Conservation (phyloP, 129 eudicot genomes). For the Sambucus nigra region DNA sequence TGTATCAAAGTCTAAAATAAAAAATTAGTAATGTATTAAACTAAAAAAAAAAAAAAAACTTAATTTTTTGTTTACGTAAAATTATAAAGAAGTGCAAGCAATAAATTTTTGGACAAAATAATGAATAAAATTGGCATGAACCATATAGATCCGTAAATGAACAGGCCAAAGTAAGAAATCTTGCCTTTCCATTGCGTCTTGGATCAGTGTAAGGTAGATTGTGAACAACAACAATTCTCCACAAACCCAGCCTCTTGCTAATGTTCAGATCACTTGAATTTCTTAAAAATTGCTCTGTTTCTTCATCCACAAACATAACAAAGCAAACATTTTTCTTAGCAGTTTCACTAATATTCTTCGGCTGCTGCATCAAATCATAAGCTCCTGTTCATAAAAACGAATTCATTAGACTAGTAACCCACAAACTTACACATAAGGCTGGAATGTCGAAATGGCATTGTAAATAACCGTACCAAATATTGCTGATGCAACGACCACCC, state of each 20-base stretch:
- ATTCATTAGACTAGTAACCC: slow-evolving; percentile 9
- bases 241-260: slow-evolving; percentile 51
- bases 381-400: slow-evolving; percentile 34
- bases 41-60: too few species aligned
- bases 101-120: too few species aligned
- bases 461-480: slow-evolving; percentile 54
- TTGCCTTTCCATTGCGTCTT: slow-evolving; percentile 77
- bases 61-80: too few species aligned
- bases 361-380: slow-evolving; percentile 61
- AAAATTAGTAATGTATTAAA: too few species aligned
- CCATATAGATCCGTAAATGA: too few species aligned
- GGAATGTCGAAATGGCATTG: slow-evolving; percentile 1
- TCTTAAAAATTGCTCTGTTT: slow-evolving; percentile 55
- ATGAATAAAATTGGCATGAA: too few species aligned
- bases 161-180: background rate
- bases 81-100: too few species aligned
- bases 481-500: slow-evolving; percentile 83
- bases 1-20: too few species aligned
- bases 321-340: slow-evolving; percentile 54
- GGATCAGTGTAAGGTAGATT: slow-evolving; percentile 74
- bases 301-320: slow-evolving; percentile 70
- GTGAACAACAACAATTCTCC: slow-evolving; percentile 58
- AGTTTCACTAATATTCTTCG: slow-evolving; percentile 52
- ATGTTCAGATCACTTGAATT: slow-evolving; percentile 38
- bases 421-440: slow-evolving; percentile 1